Evolutionary conservation across 108 stramenopile species (phyloP), one percentile per base, ranked within the genome.

Genomic region (Fistulifera solaris): DNA sequence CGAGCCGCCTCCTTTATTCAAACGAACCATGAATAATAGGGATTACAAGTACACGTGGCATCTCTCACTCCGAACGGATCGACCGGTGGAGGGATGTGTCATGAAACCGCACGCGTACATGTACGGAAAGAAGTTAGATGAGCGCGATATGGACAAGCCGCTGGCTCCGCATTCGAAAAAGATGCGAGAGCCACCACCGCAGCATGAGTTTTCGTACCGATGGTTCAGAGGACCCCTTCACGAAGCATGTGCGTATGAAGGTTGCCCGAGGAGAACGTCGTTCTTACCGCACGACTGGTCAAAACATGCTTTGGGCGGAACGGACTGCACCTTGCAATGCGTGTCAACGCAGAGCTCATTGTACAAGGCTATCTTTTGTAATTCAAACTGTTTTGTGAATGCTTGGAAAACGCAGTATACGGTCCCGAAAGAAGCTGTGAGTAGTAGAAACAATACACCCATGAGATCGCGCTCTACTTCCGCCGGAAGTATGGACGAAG

Each of bases 341-440:
- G 81, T 89, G 2, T 84, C 83, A 8, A 75, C 73, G 13, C 87
- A 87, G 46, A 81, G 82, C 43, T 81, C 80, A 10, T 66, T 87
- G 26, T 89, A 77, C 67, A 76, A 66, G 63, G 74, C 81, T 27
- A 89, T 77, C 23, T 93, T 93, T 70, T 93, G 91, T 67, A 93
- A 93, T 65, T 69, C 85, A 24, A 73, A 65, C 19, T 93, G 91
- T 54, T 93, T 93, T 44, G 73, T 81, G 18, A 65, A 76, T 67
- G 91, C 86, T 0, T 93, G 91, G 91, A 89, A 86, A 67, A 90
- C 85, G 4, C 89, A 90, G 54, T 85, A 84, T 66, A 90, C 85
- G 2, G 76, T 90, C 3, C 70, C 75, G 13, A 78, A 70, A 50
- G 71, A 71, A 16, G 52, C 21, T n/a, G 3, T 51, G n/a, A 44